Evolutionary conservation across 2,329 filamentous ascomycete species (phyloP).

Genomic region (Endoconidiophora polonica): DNA sequence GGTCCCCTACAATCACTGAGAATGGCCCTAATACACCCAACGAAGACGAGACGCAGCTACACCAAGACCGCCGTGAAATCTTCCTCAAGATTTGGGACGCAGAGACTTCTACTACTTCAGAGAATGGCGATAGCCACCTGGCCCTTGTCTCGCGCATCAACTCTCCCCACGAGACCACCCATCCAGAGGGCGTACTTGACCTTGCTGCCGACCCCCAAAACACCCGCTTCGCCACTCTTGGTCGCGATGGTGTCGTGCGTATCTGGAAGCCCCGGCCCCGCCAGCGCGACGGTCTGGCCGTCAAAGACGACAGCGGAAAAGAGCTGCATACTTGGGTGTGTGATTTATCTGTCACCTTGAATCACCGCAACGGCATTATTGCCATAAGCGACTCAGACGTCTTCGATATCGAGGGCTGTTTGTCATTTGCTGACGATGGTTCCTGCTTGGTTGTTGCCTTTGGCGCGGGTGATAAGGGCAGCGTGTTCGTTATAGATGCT

Average conservation of each 20-base stretch:
- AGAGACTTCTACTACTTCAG: conserved; percentile 20
- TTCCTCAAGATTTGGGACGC: conserved; percentile 77
- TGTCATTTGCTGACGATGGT: conserved; percentile 71
- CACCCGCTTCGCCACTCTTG: conserved; percentile 67
- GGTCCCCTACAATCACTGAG: conserved; percentile 60
- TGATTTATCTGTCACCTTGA: conserved; percentile 37
- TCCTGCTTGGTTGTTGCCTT: conserved; percentile 61
- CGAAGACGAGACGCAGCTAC: conserved; percentile 26
- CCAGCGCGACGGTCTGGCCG: conserved; percentile 48
- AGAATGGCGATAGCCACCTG: conserved; percentile 38
- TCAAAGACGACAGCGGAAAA: conserved; percentile 40
- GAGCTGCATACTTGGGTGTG: conserved; percentile 60
- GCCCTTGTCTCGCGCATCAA: conserved; percentile 72
- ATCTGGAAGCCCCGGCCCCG: conserved; percentile 66
- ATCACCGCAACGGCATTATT: conserved; percentile 23
- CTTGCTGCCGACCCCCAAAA: conserved; percentile 53
- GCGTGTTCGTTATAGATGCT: conserved; percentile 63
- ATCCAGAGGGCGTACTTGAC: conserved; percentile 47
- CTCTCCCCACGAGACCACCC: conserved; percentile 51
- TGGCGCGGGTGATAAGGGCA: conserved; percentile 36
- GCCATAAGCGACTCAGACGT: conserved; percentile 18
- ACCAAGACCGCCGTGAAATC: conserved; percentile 46
- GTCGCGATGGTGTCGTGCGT: conserved; percentile 60
- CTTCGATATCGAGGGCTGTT: conserved; percentile 36
- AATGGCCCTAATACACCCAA: conserved; percentile 29